Conservation (phyloP, 164 flowering plant genomes). For the Chimonanthus salicifolius region DNA sequence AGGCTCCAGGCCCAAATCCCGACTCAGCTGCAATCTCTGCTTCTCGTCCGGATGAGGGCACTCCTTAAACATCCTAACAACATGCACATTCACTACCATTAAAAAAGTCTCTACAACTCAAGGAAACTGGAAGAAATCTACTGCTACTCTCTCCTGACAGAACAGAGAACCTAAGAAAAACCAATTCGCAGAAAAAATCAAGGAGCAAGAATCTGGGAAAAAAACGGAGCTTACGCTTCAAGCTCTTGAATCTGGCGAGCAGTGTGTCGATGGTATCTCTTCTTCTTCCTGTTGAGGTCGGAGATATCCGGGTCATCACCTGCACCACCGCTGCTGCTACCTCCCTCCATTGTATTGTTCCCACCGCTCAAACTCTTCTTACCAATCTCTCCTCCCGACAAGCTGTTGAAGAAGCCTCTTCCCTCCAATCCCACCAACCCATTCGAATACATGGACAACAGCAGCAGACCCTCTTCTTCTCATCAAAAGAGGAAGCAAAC, state of each 20-base stretch:
- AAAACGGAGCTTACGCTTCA: constrained; percentile 44
- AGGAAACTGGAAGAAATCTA: neutral
- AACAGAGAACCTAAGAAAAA: neutral
- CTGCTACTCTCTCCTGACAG: neutral
- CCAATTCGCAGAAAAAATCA: neutral
- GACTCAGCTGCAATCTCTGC: constrained; percentile 56
- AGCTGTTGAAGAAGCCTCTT: constrained; percentile 1
- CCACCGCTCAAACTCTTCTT: neutral
- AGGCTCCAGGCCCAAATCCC: constrained; percentile 70
- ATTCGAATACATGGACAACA: constrained; percentile 10
- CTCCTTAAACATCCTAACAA: constrained; percentile 61
- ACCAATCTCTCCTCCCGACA: neutral
- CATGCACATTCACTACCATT: neutral
- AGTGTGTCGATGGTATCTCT: constrained; percentile 79
- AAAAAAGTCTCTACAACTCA: neutral
- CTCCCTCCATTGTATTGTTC: constrained; percentile 25
- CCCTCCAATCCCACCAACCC: constrained; percentile 12
- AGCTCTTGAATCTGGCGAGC: constrained; percentile 78
- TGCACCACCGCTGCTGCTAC: constrained; percentile 32
- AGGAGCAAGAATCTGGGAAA: neutral
- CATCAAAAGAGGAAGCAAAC: neutral
- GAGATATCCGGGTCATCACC: constrained; percentile 41
- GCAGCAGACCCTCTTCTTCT: neutral
- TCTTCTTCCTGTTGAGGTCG: constrained; percentile 53
- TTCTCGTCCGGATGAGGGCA: constrained; percentile 91